Conservation (phyloP, 1,284 basidiomycete species). For the Ustilago loliicola region DNA sequence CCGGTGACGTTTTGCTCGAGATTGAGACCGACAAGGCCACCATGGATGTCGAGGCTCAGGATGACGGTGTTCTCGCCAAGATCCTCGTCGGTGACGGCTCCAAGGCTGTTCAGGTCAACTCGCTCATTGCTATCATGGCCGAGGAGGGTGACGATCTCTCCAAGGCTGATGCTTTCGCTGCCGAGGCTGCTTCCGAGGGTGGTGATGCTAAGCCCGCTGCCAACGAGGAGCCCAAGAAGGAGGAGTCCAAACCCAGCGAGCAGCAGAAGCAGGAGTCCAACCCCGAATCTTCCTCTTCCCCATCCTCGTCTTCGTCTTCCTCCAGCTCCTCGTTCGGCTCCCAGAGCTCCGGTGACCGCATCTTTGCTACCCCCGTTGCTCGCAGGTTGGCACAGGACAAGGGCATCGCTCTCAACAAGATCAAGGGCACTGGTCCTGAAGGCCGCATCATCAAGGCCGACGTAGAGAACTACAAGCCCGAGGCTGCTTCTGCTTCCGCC, state of each 20-base stretch:
- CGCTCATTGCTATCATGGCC: constrained; percentile 71
- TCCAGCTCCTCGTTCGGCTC: constrained; percentile 50
- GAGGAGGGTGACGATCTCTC: constrained; percentile 72
- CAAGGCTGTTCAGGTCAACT: constrained; percentile 70
- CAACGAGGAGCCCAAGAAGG: constrained; percentile 50
- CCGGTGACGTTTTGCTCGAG: constrained; percentile 93
- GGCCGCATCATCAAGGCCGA: constrained; percentile 95
- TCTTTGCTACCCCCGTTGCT: constrained; percentile 94
- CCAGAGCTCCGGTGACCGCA: constrained; percentile 70
- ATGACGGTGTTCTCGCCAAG: constrained; percentile 72
- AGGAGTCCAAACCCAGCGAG: constrained; percentile 52
- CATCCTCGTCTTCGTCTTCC: constrained; percentile 30
- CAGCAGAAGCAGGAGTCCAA: constrained; percentile 58
- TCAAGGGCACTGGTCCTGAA: constrained; percentile 94
- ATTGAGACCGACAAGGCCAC: constrained; percentile 75
- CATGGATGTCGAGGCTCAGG: constrained; percentile 72
- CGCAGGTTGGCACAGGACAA: constrained; percentile 96
- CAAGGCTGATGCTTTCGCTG: constrained; percentile 82
- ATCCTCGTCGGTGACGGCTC: constrained; percentile 68
- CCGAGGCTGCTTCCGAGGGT: constrained; percentile 72
- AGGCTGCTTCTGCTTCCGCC: constrained; percentile 50
- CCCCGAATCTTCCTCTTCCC: constrained; percentile 26
- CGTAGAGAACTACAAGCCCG: constrained; percentile 82
- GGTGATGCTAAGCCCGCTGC: constrained; percentile 68
- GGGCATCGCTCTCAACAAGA: constrained; percentile 88